Evolutionary conservation across 768 basidiomycete species (phyloP), one percentile per base, ranked within the genome.

Genomic region (Dioszegia aurantiaca): DNA sequence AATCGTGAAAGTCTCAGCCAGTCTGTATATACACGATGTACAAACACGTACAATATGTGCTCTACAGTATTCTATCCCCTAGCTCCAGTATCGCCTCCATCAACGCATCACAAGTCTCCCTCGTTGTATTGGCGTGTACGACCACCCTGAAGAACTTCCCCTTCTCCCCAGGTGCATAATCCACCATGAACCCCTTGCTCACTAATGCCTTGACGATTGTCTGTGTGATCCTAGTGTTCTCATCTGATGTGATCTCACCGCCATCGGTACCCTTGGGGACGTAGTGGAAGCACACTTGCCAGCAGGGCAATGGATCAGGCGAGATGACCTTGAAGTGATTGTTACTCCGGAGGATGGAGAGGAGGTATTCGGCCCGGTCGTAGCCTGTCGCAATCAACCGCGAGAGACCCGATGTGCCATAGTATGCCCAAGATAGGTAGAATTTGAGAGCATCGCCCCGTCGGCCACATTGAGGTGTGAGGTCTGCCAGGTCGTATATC

Each of bases 201-300:
- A 63, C 47, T 21, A 68, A 36, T 21, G 46, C 43, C 27, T 24
- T 48, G 3, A 55, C 59, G 8, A 68, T 62, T 21, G 55, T 55
- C 33, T 49, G 37, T 4, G 67, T 68, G 11, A 46, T 53, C 42
- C 56, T 44, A 21, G 52, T 56, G 14, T 54, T 55, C 14, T 44
- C 45, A 24, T 60, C 59, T 0, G 33, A 14, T 14, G 8, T 14
- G 33, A 33, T 6, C 27, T 39, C 3, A 27, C 40, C 37, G 12
- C 27, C 41, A 9, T 36, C 31, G 46, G 12, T 21, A 40, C 45
- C 10, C 27, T 56, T 40, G 0, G 63, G 58, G n/a, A 49, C 23
- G 36, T 60, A 65, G 48, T 65, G 65, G 56, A 68, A 68, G 47
- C 67, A 68, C 1, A 63, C 65, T 37, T 68, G 67, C 11, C 62